Evolutionary conservation across 2,329 filamentous ascomycete genomes (phyloP), one percentile per base, ranked within the genome.

Genomic region (Alternaria brassicicola): DNA sequence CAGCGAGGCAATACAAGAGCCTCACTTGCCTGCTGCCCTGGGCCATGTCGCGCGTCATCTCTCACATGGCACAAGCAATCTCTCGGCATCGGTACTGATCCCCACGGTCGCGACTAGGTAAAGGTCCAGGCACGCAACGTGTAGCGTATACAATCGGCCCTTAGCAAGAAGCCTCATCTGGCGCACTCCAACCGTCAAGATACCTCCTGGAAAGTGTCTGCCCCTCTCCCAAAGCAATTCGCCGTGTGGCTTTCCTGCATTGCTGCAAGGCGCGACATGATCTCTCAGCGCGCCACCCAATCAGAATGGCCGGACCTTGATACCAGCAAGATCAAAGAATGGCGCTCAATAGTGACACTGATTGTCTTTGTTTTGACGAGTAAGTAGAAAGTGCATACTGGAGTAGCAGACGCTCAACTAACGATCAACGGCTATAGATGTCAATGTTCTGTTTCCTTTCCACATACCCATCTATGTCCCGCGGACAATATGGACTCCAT

Each of bases 321-420:
- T 61, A 87, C 85, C 25, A 74, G 74, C 46, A 76, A 82, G 64
- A 91, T 92, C 67, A 83, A 75, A 53, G 76, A 84, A 56, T 91
- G 88, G 89, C 82, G 85, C 48, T 90, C 89, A 15, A 91, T 92
- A 48, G 76, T 91, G 55, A 91, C 88, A 0, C 80, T 92, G 31
- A 78, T 92, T 52, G 83, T 88, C 42, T 92, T 92, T 67, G 79
- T 91, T 31, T 41, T 89, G 38, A 88, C 89, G 4, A 92, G 89
- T 91, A 78, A 82, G 88, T 85, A 19, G 9, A 12, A 30, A 38
- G 21, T 26, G 15, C 26, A 6, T 41, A 10, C 12, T 39, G 9
- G 17, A 21, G n/a, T 36, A 26, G 9, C n/a, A 35, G 7, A 48
- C 7, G 12, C 7, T n/a, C 19, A 21, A 42, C 55, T 50, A 47